Evolutionary conservation across 2,329 filamentous ascomycete genomes (phyloP).

Genomic region (Xylariaceae sp.): DNA sequence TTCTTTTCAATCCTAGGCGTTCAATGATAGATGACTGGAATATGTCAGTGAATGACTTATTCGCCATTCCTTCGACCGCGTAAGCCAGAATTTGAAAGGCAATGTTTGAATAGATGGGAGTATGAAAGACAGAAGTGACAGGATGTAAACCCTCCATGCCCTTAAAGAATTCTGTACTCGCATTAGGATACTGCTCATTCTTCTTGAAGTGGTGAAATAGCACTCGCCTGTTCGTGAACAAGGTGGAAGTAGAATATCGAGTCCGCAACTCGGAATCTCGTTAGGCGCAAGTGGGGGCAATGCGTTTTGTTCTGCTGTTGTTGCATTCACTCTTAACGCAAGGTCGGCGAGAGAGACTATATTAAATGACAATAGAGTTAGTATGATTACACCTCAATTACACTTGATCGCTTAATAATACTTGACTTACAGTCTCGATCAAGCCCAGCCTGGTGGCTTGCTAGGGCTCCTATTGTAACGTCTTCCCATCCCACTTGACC

Average conservation of each 20-base stretch:
- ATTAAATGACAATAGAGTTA: no score
- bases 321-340: background rate
- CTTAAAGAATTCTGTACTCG: background rate
- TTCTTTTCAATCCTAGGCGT: background rate
- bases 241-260: background rate
- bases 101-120: conserved; percentile 1
- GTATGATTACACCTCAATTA: no score
- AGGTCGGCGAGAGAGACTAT: background rate
- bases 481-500: conserved; percentile 2
- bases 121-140: conserved; percentile 1
- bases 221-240: background rate
- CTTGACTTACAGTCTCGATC: conserved; percentile 1
- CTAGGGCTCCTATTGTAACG: background rate
- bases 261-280: conserved; percentile 4
- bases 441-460: background rate
- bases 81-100: conserved; percentile 4
- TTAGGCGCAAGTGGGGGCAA: background rate
- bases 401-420: background rate
- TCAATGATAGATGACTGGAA: background rate
- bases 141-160: background rate
- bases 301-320: background rate
- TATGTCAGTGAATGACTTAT: background rate
- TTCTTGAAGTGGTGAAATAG: background rate
- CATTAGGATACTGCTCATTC: background rate
- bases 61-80: background rate